Base-by-base conservation (phyloP, 768 basidiomycete genomes). In the Trametes cubensis region DNA sequence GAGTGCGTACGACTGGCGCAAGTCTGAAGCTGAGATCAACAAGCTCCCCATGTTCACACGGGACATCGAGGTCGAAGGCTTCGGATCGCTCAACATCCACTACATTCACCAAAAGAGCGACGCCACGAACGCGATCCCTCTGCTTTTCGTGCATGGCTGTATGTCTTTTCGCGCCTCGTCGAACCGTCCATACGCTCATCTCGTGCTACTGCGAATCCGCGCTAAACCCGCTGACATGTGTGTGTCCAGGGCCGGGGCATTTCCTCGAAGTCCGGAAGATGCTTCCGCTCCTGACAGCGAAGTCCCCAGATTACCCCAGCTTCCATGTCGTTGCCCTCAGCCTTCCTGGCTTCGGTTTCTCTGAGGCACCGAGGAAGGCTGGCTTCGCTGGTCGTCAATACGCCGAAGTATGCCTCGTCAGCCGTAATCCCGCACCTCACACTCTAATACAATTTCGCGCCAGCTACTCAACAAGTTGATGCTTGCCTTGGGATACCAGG, bases 111-210 rank as follows among this genome's bases (percentile, higher is more conserved):
- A 59, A 30, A 51, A 51, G 26, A 59, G 58, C 49, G 41, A 51
- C 41, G 58, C 45, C 41, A 41, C 50, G 40, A 65, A 74, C n/a
- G 85, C 85, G 0, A 82, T 87, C 30, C 85, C 86, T 1, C 69
- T 88, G 18, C 72, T 87, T 28, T 87, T 83, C 63, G 78, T 86
- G 17, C 86, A 88, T 60, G 86, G 86, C 42, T 87, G 85, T 79
- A 56, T 38, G 78, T 73, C 3, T 8, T 8, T 30, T 8, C 28
- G 28, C 8, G 8, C 28, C 28, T 30, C 28, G 8, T 4, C 28
- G 28, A 30, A 26, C 0, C 8, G 7, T 45, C 58, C 50, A 17
- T 8, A 21, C 21, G 0, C 23, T 20, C 21, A 6, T 34, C 10
- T n/a, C 15, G 8, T 25, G 47, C 21, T 48, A 13, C 13, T 48